These are phyloP conservation scores for Ichthyophthirius multifiliis DNA, from an alignment of 169 alveolate species.

Conservation along the genomic window DNA sequence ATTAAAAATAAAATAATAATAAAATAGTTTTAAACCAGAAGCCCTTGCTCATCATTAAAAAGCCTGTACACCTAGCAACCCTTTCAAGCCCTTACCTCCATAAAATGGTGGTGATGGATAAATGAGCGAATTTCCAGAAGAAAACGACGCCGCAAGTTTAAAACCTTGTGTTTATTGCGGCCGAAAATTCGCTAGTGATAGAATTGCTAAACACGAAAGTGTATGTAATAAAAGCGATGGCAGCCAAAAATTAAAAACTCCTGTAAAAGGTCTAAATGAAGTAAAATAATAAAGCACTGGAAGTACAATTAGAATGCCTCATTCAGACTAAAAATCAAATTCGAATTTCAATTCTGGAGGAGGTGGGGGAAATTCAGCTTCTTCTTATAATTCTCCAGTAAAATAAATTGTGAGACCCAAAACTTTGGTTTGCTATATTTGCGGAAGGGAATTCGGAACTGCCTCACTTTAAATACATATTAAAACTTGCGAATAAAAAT, in stretches of 20 bases:
- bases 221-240: slow-evolving; percentile 38
- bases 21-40: slow-evolving; percentile 23
- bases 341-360: not conserved
- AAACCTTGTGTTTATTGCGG: slow-evolving; percentile 55
- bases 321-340: no score
- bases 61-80: slow-evolving; percentile 36
- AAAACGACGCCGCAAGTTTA: slow-evolving; percentile 6
- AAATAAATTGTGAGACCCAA: slow-evolving; percentile 36
- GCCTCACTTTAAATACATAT: slow-evolving; percentile 64
- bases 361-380: not conserved
- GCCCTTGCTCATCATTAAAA: slow-evolving; percentile 29
- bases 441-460: slow-evolving; percentile 59
- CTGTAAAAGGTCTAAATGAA: not conserved
- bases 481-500: slow-evolving; percentile 65
- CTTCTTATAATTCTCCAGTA: slow-evolving; percentile 16
- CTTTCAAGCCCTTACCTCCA: slow-evolving; percentile 24
- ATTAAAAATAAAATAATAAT: not conserved
- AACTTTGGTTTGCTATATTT: slow-evolving; percentile 35
- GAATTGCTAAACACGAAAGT: slow-evolving; percentile 53
- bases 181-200: slow-evolving; percentile 61
- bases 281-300: not conserved
- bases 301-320: not conserved
- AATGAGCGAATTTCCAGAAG: not conserved
- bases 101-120: slow-evolving; percentile 4
- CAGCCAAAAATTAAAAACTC: not conserved